Base-by-base conservation (phyloP, 768 basidiomycete genomes). In the Pleurotus pulmonarius region DNA sequence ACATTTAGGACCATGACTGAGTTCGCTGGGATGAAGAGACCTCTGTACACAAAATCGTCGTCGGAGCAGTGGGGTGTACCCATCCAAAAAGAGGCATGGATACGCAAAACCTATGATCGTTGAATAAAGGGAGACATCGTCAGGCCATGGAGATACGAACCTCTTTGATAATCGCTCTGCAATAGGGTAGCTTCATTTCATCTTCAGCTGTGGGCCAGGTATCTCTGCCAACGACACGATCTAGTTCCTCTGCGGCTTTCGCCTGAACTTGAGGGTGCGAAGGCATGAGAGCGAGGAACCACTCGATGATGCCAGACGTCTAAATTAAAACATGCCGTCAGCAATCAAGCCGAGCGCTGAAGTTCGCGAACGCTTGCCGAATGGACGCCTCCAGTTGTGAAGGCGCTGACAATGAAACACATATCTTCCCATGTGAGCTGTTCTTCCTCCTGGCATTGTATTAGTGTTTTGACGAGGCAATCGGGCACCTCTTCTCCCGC, bases 171-270 rank as follows among this genome's bases (percentile, higher is more conserved):
- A 73, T 58, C 5, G 71, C 67, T 18, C 63, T 60, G n/a, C 71
- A 57, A 53, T 69, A 71, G 3, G 65, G 64, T 8, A 71, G 54
- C 9, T 57, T 40, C 8, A 37, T 41, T 47, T 66, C 57, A 45
- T 73, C 69, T n/a, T 59, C 53, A 29, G 64, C 59, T 0, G 45
- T 61, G 0, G 71, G 68, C 26, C 70, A 57, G 12, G 69, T 60
- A 15, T 70, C 62, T 4, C 56, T 47, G 12, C 74, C 73, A 3
- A 74, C 58, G 18, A 72, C 69, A 1, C 60, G 58, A 56, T 76
- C 72, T 5, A 76, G 58, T 56, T 76, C 74, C n/a, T 58, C 67
- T 8, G 70, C 70, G 8, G 72, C 73, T 22, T 60, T 63, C 2
- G 46, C 56, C 44, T 70, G 68, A 3, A 68, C 60, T 3, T 68